Evolutionary conservation across 495 filamentous ascomycete species (phyloP).

Genomic region (Talaromyces nanjingensis): DNA sequence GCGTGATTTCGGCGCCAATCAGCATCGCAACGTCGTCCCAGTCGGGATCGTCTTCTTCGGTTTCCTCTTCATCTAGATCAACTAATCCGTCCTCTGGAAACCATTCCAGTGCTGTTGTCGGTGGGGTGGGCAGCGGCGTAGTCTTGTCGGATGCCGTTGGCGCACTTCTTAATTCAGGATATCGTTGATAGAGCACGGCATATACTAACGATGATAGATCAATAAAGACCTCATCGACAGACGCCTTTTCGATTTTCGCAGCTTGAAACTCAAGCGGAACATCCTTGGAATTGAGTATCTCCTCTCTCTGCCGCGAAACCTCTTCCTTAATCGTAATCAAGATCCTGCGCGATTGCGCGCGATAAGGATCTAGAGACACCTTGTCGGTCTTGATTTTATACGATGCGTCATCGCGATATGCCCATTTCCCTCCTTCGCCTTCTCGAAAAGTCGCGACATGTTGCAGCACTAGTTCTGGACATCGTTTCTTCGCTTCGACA

Average conservation of each 20-base stretch:
- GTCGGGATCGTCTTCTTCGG: constrained; percentile 75
- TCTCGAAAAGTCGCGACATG: constrained; percentile 95
- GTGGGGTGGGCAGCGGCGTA: constrained; percentile 65
- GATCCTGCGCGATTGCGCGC: constrained; percentile 77
- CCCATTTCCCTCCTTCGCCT: constrained; percentile 79
- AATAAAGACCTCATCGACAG: constrained; percentile 86
- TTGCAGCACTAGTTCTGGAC: constrained; percentile 76
- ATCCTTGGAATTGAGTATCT: constrained; percentile 12
- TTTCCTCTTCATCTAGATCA: constrained; percentile 63
- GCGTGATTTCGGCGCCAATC: constrained; percentile 81
- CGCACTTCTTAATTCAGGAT: constrained; percentile 61
- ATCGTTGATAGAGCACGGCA: constrained; percentile 65
- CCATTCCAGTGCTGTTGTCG: constrained; percentile 75
- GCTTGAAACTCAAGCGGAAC: constrained; percentile 47
- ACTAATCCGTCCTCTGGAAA: constrained; percentile 64
- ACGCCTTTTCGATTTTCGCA: constrained; percentile 75
- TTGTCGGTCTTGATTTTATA: constrained; percentile 79
- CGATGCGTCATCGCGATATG: constrained; percentile 73
- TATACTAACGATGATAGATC: constrained; percentile 83
- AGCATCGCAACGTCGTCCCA: constrained; percentile 93
- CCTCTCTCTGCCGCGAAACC: constrained; percentile 34
- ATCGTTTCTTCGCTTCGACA: constrained; percentile 79
- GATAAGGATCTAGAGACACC: constrained; percentile 88
- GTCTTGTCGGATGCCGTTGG: constrained; percentile 64
- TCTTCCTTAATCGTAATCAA: constrained; percentile 72